Conservation (phyloP, 495 filamentous ascomycete genomes). For the Lophiostoma macrostomum region DNA sequence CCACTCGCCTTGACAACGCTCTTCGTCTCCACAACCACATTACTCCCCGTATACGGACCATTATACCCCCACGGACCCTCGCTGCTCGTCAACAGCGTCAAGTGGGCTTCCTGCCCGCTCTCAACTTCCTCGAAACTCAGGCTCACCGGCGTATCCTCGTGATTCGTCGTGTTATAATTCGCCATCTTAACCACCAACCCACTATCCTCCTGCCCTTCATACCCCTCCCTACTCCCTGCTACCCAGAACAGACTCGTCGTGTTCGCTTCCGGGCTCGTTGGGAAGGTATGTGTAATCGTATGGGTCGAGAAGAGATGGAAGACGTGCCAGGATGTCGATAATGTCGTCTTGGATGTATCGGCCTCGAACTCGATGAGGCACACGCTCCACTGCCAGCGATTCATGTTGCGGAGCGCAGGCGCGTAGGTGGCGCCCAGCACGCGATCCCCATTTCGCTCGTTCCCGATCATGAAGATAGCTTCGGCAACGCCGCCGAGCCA, state of each 20-base stretch:
- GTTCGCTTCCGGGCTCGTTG: constrained; percentile 27
- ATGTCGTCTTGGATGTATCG: constrained; percentile 43
- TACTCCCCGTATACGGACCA: constrained; percentile 15
- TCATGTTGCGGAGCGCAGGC: constrained; percentile 49
- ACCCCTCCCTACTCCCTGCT: constrained; percentile 11
- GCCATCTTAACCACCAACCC: constrained; percentile 10
- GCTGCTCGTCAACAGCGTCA: constrained; percentile 17
- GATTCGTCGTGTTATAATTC: constrained; percentile 26
- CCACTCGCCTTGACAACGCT: not conserved
- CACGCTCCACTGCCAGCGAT: constrained; percentile 49
- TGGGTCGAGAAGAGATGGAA: constrained; percentile 46
- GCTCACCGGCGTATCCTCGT: constrained; percentile 13
- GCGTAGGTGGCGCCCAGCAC: constrained; percentile 40
- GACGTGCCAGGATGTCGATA: constrained; percentile 44
- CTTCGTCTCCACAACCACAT: constrained; percentile 11
- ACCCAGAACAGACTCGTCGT: constrained; percentile 17
- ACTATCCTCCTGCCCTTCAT: not conserved
- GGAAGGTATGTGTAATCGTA: constrained; percentile 43
- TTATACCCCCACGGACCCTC: constrained; percentile 18
- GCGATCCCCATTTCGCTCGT: constrained; percentile 39
- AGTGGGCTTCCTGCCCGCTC: constrained; percentile 11
- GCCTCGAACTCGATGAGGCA: constrained; percentile 49
- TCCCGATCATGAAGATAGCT: constrained; percentile 35
- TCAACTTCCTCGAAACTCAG: constrained; percentile 18
- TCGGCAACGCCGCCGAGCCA: constrained; percentile 35